Base-by-base conservation (phyloP, 352 stramenopile species). In the Paralagenidium karlingii region DNA sequence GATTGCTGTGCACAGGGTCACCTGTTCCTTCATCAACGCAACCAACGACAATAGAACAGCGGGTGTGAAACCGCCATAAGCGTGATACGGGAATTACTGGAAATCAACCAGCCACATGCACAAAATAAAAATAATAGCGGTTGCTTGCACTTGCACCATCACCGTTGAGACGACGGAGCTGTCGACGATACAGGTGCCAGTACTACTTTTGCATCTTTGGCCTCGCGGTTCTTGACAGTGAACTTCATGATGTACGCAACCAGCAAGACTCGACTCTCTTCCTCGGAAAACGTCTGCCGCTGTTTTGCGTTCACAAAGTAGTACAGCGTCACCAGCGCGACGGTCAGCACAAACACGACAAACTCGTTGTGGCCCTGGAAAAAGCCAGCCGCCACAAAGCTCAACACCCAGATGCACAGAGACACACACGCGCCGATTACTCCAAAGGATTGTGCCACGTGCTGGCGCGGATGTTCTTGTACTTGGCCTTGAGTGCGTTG, bases 401-500 rank as follows among this genome's bases (percentile, higher is more conserved):
- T 38, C 3, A 55, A 9, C 3, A 43, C 20, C 51, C 51, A 58
- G 7, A 58, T 26, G n/a, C 8, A 21, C 16, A 50, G 34, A 2
- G 45, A 38, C 25, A 43, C 49, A 24, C 45, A 19, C 0, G 43
- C 51, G 15, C 51, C 51, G n/a, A 30, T 19, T 18, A 53, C 53
- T 7, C 50, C 54, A 1, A 56, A 38, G 51, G 54, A 24, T 32
- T 63, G 10, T 21, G 41, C 12, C 56, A 60, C 13, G 16, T 19
- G 13, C 40, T 45, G 24, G 45, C 50, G 28, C 48, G 46, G 33
- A 54, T 45, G 26, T 51, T 53, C 13, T 37, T 33, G 24, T 52
- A 58, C 18, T 39, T 51, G 9, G 26, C 5, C 32, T 59, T 59
- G 13, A 59, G 34, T 15, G 22, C 45, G 22, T 58, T 50, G 37